Conservation (phyloP, 2,329 filamentous ascomycete species). For the Xylariaceae sp. region DNA sequence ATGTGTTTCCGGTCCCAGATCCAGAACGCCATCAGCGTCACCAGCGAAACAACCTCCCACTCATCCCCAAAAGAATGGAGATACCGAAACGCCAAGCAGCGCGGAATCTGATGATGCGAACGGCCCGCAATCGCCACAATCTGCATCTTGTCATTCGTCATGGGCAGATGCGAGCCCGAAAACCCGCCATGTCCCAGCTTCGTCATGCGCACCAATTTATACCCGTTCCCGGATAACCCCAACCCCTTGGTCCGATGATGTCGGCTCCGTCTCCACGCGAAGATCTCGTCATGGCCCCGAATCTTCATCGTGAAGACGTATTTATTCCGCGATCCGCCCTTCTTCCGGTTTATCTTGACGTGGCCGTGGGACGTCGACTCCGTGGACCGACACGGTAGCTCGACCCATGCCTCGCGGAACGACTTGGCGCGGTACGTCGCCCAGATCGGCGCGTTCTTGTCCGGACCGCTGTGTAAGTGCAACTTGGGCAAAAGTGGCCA, state of each 20-base stretch:
- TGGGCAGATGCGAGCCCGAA: neutral
- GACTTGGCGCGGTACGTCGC: constrained; percentile 10
- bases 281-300: constrained; percentile 4
- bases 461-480: constrained; percentile 5
- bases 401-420: constrained; percentile 4
- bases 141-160: constrained; percentile 11
- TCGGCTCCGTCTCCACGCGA: constrained; percentile 16
- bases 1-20: constrained; percentile 13
- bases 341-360: constrained; percentile 9
- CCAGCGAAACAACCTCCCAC: constrained; percentile 10
- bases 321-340: constrained; percentile 4
- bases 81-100: constrained; percentile 1
- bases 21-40: constrained; percentile 13
- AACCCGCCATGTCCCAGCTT: neutral
- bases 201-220: constrained; percentile 11
- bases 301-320: constrained; percentile 16
- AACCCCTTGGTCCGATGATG: constrained; percentile 7
- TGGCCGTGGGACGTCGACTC: constrained; percentile 8
- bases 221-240: constrained; percentile 11
- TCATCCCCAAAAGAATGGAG: constrained; percentile 12
- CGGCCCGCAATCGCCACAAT: constrained; percentile 11
- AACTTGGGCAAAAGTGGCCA: constrained; percentile 7
- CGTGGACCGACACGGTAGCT: constrained; percentile 8
- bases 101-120: constrained; percentile 3
- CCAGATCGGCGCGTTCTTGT: constrained; percentile 6